Conservation (phyloP, 2,329 filamentous ascomycete species). For the Aspergillus fumigatiaffinis region DNA sequence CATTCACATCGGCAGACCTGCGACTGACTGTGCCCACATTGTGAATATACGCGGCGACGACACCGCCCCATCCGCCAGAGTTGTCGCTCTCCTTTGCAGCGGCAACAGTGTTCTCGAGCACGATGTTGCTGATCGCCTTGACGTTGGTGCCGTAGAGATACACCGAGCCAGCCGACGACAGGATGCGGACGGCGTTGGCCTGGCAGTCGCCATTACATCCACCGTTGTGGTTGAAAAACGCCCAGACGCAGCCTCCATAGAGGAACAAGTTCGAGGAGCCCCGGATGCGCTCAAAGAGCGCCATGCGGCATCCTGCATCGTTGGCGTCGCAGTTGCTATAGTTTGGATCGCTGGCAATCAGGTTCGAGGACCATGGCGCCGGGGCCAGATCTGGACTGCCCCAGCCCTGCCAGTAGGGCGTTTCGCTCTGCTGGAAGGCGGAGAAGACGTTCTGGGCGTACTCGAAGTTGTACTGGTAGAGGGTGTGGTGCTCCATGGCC, state of each 20-base stretch:
- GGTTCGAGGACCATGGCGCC: constrained; percentile 22
- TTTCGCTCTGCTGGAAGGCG: constrained; percentile 33
- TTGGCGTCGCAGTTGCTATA: constrained; percentile 24
- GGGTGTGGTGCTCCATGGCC: constrained; percentile 45
- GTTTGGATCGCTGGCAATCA: constrained; percentile 21
- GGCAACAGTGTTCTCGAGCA: constrained; percentile 20
- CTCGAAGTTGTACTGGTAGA: constrained; percentile 48
- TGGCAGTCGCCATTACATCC: constrained; percentile 36
- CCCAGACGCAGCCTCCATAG: constrained; percentile 39
- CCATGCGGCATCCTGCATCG: constrained; percentile 36
- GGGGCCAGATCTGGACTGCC: constrained; percentile 27
- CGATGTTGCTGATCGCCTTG: constrained; percentile 28
- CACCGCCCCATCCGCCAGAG: constrained; percentile 32
- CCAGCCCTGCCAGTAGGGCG: constrained; percentile 31
- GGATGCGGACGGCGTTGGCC: constrained; percentile 30
- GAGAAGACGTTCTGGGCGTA: constrained; percentile 40
- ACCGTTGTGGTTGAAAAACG: constrained; percentile 36
- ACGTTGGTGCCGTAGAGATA: constrained; percentile 29
- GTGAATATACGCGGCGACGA: constrained; percentile 29
- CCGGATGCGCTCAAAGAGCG: constrained; percentile 26
- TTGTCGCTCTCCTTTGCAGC: constrained; percentile 26
- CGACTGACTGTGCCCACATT: neutral
- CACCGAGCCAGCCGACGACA: constrained; percentile 16
- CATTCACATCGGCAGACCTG: too few species aligned
- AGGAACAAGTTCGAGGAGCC: constrained; percentile 30